These are phyloP conservation scores for Posidonia australis DNA, from an alignment of 106 monocot species.

Conservation along the genomic window DNA sequence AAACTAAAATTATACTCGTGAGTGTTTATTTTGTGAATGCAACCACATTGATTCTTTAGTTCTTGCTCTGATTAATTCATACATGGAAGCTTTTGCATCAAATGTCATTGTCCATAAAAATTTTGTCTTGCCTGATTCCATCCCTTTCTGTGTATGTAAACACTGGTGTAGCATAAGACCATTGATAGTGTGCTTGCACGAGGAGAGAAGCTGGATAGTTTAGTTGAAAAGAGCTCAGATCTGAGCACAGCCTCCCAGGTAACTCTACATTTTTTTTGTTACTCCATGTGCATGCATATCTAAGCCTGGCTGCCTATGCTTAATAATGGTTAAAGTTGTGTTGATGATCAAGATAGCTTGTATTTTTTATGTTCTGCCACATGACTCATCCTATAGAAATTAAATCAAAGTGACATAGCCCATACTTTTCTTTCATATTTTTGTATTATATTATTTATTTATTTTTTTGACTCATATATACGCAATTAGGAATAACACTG, in stretches of 20 bases:
- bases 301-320: not conserved
- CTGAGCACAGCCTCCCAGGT: conserved; percentile 80
- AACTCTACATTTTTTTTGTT: not conserved
- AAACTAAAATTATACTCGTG: conserved; percentile 95
- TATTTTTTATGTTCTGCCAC: not conserved
- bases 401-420: not conserved
- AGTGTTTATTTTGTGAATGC: conserved; percentile 8
- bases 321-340: not conserved
- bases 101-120: not conserved
- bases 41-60: not conserved
- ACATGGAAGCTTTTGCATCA: too few relatives aligned
- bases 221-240: conserved; percentile 84
- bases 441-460: too few relatives aligned
- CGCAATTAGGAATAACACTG: too few relatives aligned
- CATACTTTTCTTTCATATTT: not conserved
- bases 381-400: not conserved
- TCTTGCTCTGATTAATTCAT: not conserved
- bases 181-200: conserved; percentile 70
- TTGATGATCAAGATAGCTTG: not conserved
- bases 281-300: not conserved
- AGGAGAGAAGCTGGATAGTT: conserved; percentile 58
- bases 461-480: too few relatives aligned
- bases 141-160: not conserved
- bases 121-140: conserved; percentile 1
- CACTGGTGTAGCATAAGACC: conserved; percentile 57